Evolutionary conservation across 345 rosid genomes (phyloP), one percentile per base, ranked within the genome.

Genomic region (Dovyalis caffra): DNA sequence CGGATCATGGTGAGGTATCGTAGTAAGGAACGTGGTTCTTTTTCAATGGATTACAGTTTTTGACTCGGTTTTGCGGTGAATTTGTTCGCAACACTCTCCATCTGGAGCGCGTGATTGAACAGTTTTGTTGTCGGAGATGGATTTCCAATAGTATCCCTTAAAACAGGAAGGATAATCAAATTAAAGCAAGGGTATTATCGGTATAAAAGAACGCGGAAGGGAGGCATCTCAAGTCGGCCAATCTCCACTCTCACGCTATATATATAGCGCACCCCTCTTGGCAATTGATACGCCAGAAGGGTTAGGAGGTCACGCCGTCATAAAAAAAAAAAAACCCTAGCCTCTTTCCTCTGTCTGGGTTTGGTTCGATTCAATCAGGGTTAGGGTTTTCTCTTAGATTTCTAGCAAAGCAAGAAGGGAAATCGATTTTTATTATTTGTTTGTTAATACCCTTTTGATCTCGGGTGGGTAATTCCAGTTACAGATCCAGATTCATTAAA

Each of bases 401-500:
- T 56, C 61, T 56, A 9, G 28, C 28, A 23, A 56, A 56, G 11
- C 61, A 25, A 56, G 15, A 56, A 56, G 3, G 28, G 8, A 23
- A 56, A n/a, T 1, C 11, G n/a, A 21, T 51, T 51, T 2, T 51
- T n/a, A n/a, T 56, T n/a, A 8, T 23, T 23, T 56, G n/a, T 23
- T 56, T 56, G 28, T 56, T n/a, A 56, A 23, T 56, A 56, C 11
- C 61, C 61, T 3, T 56, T 53, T n/a, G 61, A 56, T 56, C 25
- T 23, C 10, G 28, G 28, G 15, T 23, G 61, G 61, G 61, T 56
- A 56, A 56, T n/a, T 56, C 28, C 25, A 23, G 61, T 56, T 23
- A n/a, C 61, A 56, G 61, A 56, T 56, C 61, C 61, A 56, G 61
- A 56, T 56, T 25, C 28, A 23, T 23, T 56, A 75, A 80, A 81